Percentiles rank a stretch among this genome's conserved stretches.
These are phyloP conservation scores for Diaporthe helianthi DNA, from an alignment of 2,329 filamentous ascomycete species.

Conservation along the genomic window DNA sequence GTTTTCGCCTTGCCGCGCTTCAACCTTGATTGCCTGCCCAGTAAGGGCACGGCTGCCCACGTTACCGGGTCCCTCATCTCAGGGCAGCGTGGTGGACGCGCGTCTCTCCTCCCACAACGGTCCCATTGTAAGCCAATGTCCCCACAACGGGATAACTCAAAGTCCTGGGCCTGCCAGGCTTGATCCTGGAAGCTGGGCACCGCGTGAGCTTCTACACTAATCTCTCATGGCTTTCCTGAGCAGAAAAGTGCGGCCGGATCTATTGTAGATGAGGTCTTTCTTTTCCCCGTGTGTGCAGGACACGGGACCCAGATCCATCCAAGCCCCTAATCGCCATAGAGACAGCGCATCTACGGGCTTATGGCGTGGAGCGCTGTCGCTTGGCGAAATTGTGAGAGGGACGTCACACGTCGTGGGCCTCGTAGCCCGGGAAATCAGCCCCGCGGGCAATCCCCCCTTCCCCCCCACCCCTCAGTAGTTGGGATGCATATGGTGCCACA, in stretches of 20 bases:
- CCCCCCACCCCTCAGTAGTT: slow-evolving; percentile 1
- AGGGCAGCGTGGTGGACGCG: slow-evolving; percentile 24
- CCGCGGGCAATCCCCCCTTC: slow-evolving; percentile 2
- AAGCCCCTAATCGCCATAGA: not conserved
- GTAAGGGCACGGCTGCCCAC: slow-evolving; percentile 11
- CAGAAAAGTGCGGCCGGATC: not conserved
- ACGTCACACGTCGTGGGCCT: slow-evolving; percentile 14
- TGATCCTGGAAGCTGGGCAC: slow-evolving; percentile 5
- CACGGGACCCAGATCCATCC: not conserved
- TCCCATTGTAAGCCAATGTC: slow-evolving; percentile 24
- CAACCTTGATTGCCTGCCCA: not conserved
- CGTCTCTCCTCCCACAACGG: slow-evolving; percentile 16
- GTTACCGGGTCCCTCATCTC: slow-evolving; percentile 15
- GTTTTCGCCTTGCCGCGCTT: not conserved
- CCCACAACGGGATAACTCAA: slow-evolving; percentile 23
- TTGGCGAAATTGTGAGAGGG: not conserved
- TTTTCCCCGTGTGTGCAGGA: not conserved
- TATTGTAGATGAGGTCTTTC: not conserved
- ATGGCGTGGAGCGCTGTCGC: not conserved
- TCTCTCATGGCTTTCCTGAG: not conserved
- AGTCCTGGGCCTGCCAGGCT: slow-evolving; percentile 8
- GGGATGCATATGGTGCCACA: slow-evolving; percentile 1
- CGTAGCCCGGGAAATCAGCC: not conserved
- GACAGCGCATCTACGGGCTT: not conserved
- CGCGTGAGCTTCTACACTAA: not conserved